Base-by-base conservation (phyloP, 352 stramenopile species). In the Globisporangium radiosum region DNA sequence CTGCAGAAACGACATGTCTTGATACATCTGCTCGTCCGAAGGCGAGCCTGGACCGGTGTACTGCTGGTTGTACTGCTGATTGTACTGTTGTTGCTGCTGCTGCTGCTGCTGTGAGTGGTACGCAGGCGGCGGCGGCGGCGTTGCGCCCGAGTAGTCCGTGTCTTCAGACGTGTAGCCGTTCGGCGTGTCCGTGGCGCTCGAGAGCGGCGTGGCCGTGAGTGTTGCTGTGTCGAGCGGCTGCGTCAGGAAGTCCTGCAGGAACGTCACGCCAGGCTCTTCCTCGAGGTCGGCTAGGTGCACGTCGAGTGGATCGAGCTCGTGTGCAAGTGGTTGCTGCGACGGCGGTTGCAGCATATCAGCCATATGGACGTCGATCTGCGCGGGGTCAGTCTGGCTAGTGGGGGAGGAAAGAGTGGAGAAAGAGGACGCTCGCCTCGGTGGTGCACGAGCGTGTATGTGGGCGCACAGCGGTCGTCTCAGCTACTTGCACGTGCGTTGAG, bases 121-220 rank as follows among this genome's bases (percentile, higher is more conserved):
- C 1, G 19, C 39, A 33, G 25, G 25, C 11, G 52, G 52, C 17
- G 52, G 52, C 33, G 52, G 52, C n/a, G 52, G 52, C 52, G 80
- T 88, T 45, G 72, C 56, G 11, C 81, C 67, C 57, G 85, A 89
- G 65, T 94, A 91, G 59, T 91, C 85, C 38, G 80, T 89, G 61
- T 94, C 85, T 62, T 94, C 85, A 0, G 80, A 90, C 52, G 85
- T 94, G 68, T 94, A 94, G 38, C 82, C 82, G 60, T 84, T 90
- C 10, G 79, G 81, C 37, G 81, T 88, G 62, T 74, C 65, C 42
- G 65, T 78, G 40, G 14, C 54, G 49, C 54, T 66, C 14, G 54
- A 64, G 40, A 54, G 57, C 39, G 65, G 65, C 37, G 64, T 68
- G 9, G 61, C 52, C 43, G 68, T 62, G 44, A 80, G 25, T 43